Evolutionary conservation across 192 early-diverging fungal species (phyloP).

Genomic region (Backusella circina): DNA sequence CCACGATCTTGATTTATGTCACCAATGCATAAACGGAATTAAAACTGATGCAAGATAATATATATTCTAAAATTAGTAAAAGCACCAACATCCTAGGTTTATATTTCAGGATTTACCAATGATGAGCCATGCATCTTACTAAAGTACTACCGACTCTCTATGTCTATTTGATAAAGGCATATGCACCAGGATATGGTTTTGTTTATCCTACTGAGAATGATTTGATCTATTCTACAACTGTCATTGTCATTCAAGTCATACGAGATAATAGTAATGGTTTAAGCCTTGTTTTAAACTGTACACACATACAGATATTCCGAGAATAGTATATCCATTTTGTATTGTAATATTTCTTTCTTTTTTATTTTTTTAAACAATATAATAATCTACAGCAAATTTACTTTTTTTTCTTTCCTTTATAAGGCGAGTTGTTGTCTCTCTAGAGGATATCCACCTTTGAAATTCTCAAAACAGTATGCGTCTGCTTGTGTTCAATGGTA

Average conservation of each 20-base stretch:
- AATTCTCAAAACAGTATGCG: constrained; percentile 72
- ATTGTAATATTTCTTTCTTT: background rate
- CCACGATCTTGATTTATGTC: background rate
- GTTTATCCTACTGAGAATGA: no score
- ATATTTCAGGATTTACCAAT: no score
- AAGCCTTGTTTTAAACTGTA: background rate
- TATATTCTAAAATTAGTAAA: background rate
- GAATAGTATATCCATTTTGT: background rate
- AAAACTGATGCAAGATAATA: background rate
- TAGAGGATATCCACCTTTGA: constrained; percentile 56
- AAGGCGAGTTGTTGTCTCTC: no score
- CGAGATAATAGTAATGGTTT: background rate
- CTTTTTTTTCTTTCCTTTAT: background rate
- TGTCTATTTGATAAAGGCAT: no score
- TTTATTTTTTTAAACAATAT: background rate
- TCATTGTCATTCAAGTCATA: no score
- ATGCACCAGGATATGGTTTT: no score
- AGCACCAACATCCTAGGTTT: background rate
- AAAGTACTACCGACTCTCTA: no score
- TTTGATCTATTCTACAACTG: background rate
- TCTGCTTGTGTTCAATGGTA: constrained; percentile 63
- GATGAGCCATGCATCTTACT: no score
- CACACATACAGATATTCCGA: background rate
- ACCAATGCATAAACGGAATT: background rate
- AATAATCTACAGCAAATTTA: background rate